Evolutionary conservation across 1,284 basidiomycete genomes (phyloP), one percentile per base, ranked within the genome.

Genomic region (Puccinia triticina): DNA sequence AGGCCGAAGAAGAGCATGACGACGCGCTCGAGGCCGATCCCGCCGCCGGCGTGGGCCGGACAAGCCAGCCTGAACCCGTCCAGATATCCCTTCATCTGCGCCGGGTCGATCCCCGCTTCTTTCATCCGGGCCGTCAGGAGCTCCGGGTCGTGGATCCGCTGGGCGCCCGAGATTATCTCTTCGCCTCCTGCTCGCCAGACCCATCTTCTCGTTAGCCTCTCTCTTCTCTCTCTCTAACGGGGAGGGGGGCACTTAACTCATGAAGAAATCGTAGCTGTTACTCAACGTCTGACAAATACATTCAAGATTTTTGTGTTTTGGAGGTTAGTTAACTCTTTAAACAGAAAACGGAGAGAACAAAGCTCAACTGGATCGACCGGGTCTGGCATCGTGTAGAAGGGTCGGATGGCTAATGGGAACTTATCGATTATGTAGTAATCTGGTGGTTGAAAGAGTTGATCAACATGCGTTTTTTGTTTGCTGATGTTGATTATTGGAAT

Each of bases 311-410:
- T 43, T 66, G 18, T 46, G 75, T 40, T 46, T 29, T 37, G 50
- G 50, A 1, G 0, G 21, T 57, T 11, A 14, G 14, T 14, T 32
- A 18, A 34, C 26, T 23, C 40, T 23, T 66, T 23, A 66, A 43
- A 46, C n/a, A 40, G 11, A 43, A 2, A 5, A 34, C 7, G 53
- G 29, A 4, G 87, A 50, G 48, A 50, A 61, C 3, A 61, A 43
- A 4, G 87, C 92, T 85, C 85, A 80, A 94, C 94, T 12, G 93
- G 91, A 88, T 97, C 92, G 83, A 90, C 89, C 32, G 95, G 91
- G 89, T 97, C 95, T 82, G 95, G 93, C 95, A 98, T 98, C 57
- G 95, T 98, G 89, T 99, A 99, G 89, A 99, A 99, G 2, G 97
- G 96, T 83, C 96, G 93, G 81, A 97, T 91, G 43, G 90, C 92